These are phyloP conservation scores for Mycena olivaceomarginata DNA, from an alignment of 768 basidiomycete species.

Conservation along the genomic window DNA sequence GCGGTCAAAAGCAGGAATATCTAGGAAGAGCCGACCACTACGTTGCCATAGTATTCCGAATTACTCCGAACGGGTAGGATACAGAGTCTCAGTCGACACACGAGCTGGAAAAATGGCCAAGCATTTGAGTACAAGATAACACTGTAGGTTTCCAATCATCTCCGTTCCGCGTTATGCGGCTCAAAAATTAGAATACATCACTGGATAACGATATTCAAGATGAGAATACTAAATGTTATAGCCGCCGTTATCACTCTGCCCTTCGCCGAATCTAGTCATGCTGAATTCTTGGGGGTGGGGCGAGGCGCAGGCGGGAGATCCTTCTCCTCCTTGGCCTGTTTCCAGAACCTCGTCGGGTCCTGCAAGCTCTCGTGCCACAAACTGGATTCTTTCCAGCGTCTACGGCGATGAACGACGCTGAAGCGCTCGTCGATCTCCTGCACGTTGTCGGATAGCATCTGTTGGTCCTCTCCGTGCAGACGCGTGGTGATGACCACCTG, in stretches of 20 bases:
- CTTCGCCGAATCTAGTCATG: background rate
- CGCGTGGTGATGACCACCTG: constrained; percentile 42
- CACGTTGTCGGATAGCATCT: constrained; percentile 22
- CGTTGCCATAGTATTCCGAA: too few species aligned
- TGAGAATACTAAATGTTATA: background rate
- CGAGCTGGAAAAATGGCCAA: too few species aligned
- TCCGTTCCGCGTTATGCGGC: too few species aligned
- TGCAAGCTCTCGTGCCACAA: constrained; percentile 40
- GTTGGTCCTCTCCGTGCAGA: constrained; percentile 33
- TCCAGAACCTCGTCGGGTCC: constrained; percentile 40
- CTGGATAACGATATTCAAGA: background rate
- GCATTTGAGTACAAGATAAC: too few species aligned
- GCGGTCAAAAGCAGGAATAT: too few species aligned
- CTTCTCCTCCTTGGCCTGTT: constrained; percentile 40
- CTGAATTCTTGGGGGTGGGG: background rate
- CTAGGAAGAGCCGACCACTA: too few species aligned
- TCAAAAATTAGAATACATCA: background rate
- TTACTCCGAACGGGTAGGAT: too few species aligned
- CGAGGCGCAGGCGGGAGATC: constrained; percentile 27
- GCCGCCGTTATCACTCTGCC: background rate
- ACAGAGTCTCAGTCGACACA: too few species aligned
- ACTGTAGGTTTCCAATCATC: too few species aligned
- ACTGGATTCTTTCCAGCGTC: constrained; percentile 42
- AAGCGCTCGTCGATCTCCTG: constrained; percentile 39
- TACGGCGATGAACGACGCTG: constrained; percentile 38